Evolutionary conservation across 371 early-diverging fungal genomes (phyloP).

Genomic region (Mortierella polycephala): DNA sequence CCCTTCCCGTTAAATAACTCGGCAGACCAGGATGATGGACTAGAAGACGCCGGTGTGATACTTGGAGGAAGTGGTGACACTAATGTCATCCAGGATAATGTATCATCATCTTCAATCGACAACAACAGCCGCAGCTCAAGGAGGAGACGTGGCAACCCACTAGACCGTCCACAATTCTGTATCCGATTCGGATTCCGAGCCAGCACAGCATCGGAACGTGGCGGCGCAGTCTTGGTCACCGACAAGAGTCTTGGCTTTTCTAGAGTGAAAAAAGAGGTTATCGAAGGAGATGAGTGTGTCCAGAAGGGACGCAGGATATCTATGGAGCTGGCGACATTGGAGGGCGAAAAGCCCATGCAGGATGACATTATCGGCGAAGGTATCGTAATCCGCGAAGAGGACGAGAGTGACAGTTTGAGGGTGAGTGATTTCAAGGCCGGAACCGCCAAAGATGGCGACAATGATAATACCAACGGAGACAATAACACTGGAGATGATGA

Average conservation of each 20-base stretch:
- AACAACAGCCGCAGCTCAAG: background rate
- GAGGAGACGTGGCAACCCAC: background rate
- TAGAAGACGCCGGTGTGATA: conserved; percentile 43
- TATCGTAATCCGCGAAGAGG: conserved; percentile 35
- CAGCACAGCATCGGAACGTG: conserved; percentile 24
- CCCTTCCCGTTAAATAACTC: background rate
- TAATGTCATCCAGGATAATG: background rate
- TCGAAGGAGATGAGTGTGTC: background rate
- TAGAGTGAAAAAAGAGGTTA: conserved; percentile 28
- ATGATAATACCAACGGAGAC: background rate
- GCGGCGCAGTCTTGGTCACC: conserved; percentile 29
- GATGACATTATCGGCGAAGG: background rate
- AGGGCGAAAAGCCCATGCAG: conserved; percentile 7
- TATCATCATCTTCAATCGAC: background rate
- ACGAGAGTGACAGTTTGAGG: conserved; percentile 33
- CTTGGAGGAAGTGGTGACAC: conserved; percentile 22
- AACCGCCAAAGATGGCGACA: background rate
- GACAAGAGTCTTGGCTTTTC: conserved; percentile 43
- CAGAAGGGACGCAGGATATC: conserved; percentile 4
- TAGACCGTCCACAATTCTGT: conserved; percentile 26
- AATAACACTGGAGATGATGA: background rate
- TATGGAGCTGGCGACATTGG: conserved; percentile 17
- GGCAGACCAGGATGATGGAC: conserved; percentile 21
- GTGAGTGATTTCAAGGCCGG: conserved; percentile 22
- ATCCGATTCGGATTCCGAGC: conserved; percentile 43